Base-by-base conservation (phyloP, 2,329 filamentous ascomycete genomes). In the Aspergillus carbonarius region DNA sequence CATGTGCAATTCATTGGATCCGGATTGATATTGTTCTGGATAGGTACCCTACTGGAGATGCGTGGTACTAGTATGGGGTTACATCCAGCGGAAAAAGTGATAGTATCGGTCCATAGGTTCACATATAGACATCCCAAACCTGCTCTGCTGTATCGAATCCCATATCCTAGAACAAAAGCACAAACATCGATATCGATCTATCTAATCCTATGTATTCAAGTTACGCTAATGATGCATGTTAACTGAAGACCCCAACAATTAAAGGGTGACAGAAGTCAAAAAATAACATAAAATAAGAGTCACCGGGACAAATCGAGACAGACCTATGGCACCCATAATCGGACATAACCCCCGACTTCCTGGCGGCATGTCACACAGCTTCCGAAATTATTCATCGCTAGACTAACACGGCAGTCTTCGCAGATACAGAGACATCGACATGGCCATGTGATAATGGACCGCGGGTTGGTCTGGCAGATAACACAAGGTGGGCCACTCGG, bases 341-440 rank as follows among this genome's bases (percentile, higher is more conserved):
- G 86, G 65, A 91, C 93, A 75, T 96, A 98, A 55, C 93, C 95
- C 56, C 87, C 85, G 30, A 98, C 92, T 67, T 95, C 90, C 57
- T 91, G 86, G 52, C 95, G 85, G 74, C 95, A 98, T 69, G 93
- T 98, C 39, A 98, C 93, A 72, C 95, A 99, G 71, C 91, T 96
- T 63, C 93, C 91, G 73, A 96, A 98, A 73, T 98, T 98, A 73
- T 97, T 96, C 87, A 96, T 93, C 3, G 95, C 95, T 62, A 98
- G 82, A 44, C 91, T 93, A 35, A 98, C 90, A 32, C 95, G 84
- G 72, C 95, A 98, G 66, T 98, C 95, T 73, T 99, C 95, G 72
- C 95, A 98, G 12, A 98, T 82, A 66, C 91, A 93, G 58, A 99
- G 82, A 72, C 95, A 99, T 2, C 95, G 90, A 73, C 95, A 99